Base-by-base conservation (phyloP, 2,329 filamentous ascomycete genomes). In the Sphaerulina populicola region DNA sequence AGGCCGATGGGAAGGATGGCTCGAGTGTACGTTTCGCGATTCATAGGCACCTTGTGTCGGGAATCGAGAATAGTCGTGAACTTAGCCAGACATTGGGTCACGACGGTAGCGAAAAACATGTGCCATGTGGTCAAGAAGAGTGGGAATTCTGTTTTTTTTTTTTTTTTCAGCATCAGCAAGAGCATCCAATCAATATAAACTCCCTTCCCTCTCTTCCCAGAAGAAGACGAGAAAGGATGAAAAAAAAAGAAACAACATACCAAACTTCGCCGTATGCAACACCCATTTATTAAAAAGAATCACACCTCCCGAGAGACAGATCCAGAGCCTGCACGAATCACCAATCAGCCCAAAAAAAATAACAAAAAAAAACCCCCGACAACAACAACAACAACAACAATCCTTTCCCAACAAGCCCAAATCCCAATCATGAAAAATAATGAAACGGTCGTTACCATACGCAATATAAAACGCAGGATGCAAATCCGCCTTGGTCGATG, bases 251-350 rank as follows among this genome's bases (percentile, higher is more conserved):
- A 18, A 18, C 2, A 4, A 27, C 3, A 11, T 49, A 49, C 57
- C 57, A 76, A 96, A 96, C 58, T 88, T 79, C 59, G 85, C 78
- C 30, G 85, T 90, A 65, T 90, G 83, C 56, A 97, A 79, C 64
- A 98, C 88, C 82, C 88, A 95, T 81, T 98, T 98, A 82, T 98
- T 97, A 83, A 96, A 97, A 54, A 98, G 77, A 68, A 98, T 98
- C 67, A 97, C 89, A 64, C 86, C 88, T 35, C 89, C 95, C 66
- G 88, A 94, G 69, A 96, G 78, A 52, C 82, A 75, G 68, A 98
- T 97, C 93, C 93, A 98, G 62, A 60, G 54, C 12, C 58, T 60
- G 46, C 30, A 21, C n/a, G 14, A 49, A 82, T 76, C 65, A 30
- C 23, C 18, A 18, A 18, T 18, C 18, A 18, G 18, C 18, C n/a